Evolutionary conservation across 129 eudicot species (phyloP).

Genomic region (Helichrysum umbraculigerum): DNA sequence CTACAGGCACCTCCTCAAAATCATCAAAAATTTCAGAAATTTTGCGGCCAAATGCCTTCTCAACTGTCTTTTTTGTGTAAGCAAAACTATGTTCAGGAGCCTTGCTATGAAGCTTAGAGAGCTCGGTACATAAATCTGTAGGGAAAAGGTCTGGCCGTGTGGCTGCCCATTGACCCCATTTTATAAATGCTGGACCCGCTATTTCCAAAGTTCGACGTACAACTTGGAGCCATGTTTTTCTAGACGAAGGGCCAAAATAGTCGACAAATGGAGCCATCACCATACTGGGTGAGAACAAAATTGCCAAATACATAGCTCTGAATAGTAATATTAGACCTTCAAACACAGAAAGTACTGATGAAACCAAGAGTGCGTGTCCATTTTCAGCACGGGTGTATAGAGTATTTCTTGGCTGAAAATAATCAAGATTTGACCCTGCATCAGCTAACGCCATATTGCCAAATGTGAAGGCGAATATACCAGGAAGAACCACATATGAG

Average conservation of each 20-base stretch:
- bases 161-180: slow-evolving; percentile 99
- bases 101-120: slow-evolving; percentile 79
- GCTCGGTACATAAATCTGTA: slow-evolving; percentile 68
- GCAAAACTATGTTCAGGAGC: slow-evolving; percentile 94
- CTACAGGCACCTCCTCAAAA: slow-evolving; percentile 84
- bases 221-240: slow-evolving; percentile 76
- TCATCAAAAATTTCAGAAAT: slow-evolving; percentile 76
- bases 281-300: slow-evolving; percentile 80
- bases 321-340: slow-evolving; percentile 61
- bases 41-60: slow-evolving; percentile 85
- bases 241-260: slow-evolving; percentile 55
- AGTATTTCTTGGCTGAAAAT: slow-evolving; percentile 42
- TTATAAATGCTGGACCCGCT: slow-evolving; percentile 94
- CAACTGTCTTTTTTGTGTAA: slow-evolving; percentile 71
- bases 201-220: slow-evolving; percentile 74
- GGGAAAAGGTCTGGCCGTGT: slow-evolving; percentile 89
- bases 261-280: slow-evolving; percentile 89
- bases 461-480: slow-evolving; percentile 57
- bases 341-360: slow-evolving; percentile 45
- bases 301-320: slow-evolving; percentile 62
- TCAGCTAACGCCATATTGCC: slow-evolving; percentile 57
- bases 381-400: slow-evolving; percentile 58
- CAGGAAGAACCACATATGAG: slow-evolving; percentile 69
- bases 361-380: slow-evolving; percentile 52
- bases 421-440: slow-evolving; percentile 43